Conservation (phyloP, 139 green algal species). For the Dunaliella primolecta region DNA sequence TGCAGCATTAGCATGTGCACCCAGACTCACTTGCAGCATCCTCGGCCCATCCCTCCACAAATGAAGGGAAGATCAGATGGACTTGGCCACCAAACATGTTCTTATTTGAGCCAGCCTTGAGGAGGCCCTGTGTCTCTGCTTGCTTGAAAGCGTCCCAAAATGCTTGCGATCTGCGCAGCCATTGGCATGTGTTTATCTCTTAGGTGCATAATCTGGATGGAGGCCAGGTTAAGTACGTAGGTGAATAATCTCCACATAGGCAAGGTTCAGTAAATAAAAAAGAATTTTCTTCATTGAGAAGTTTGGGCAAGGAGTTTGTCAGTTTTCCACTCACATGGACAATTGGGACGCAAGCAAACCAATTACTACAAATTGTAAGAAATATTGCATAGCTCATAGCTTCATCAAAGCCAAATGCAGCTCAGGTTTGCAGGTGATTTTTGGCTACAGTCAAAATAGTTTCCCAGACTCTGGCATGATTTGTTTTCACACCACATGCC, state of each 20-base stretch:
- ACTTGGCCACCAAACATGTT: background rate
- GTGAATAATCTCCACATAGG: background rate
- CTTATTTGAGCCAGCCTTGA: background rate
- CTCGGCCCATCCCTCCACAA: slow-evolving; percentile 33
- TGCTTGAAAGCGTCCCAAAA: slow-evolving; percentile 34
- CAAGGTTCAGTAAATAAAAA: no score
- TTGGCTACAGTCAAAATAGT: no score
- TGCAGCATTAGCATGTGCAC: no score
- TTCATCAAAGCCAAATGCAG: background rate
- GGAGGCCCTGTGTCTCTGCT: background rate
- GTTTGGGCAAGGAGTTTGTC: no score
- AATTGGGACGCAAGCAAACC: background rate
- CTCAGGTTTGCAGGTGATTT: background rate
- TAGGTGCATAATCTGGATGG: background rate
- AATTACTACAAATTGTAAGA: background rate
- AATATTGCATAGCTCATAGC: background rate
- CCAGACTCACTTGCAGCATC: background rate
- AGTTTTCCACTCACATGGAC: no score
- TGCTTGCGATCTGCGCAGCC: background rate
- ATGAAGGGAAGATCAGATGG: slow-evolving; percentile 34
- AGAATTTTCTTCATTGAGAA: no score
- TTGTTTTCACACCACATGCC: background rate
- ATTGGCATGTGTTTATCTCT: background rate
- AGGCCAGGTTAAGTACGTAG: background rate
- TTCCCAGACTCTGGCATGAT: no score